A percentile compares a stretch with the other conserved stretches of the same genome.
Conservation (phyloP, 225 moss, liverwort and hornwort species). For the Straminergon stramineum region DNA sequence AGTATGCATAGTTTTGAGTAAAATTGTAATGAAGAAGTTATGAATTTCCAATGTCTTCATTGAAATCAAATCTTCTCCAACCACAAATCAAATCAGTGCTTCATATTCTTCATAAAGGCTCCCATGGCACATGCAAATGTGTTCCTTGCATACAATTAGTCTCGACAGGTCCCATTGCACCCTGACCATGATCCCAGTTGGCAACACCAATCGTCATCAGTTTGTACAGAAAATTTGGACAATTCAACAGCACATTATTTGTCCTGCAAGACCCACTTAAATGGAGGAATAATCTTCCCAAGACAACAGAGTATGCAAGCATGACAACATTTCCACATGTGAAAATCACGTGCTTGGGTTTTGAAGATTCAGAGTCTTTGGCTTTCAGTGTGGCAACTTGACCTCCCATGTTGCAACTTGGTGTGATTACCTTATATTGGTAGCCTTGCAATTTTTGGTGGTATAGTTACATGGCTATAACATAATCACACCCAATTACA, state of each 20-base stretch:
- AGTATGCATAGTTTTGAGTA: neutral
- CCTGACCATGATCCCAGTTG: too few species aligned
- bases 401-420: too few species aligned
- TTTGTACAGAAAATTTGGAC: neutral
- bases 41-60: neutral
- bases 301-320: neutral
- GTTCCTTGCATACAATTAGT: neutral
- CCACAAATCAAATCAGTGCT: neutral
- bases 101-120: neutral
- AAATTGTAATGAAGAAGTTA: neutral
- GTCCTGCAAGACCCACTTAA: neutral
- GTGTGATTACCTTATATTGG: too few species aligned
- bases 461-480: neutral
- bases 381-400: too few species aligned
- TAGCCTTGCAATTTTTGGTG: too few species aligned
- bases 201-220: neutral
- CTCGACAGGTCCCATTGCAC: rapidly evolving
- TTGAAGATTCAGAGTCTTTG: too few species aligned
- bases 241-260: neutral
- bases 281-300: neutral
- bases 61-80: neutral
- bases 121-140: neutral
- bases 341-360: neutral
- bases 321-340: neutral
- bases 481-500: neutral